A percentile compares a stretch with the other conserved stretches of the same genome.
Evolutionary conservation across 805 yeast species (phyloP).

Genomic region (Hanseniaspora jakobsenii): DNA sequence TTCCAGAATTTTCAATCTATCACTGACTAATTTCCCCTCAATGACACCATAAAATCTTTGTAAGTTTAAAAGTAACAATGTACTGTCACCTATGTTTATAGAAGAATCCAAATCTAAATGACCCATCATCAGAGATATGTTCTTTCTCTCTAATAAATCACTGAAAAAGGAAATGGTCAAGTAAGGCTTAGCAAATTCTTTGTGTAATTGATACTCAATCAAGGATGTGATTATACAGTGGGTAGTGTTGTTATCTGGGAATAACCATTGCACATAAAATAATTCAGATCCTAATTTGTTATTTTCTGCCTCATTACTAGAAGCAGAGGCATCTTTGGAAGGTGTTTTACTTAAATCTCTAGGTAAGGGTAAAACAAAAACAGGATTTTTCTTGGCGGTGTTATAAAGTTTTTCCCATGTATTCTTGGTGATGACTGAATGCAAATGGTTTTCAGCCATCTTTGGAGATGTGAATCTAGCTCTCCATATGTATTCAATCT

Average conservation of each 20-base stretch:
- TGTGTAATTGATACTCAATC: conserved; percentile 82
- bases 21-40: conserved; percentile 32
- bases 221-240: conserved; percentile 86
- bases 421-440: conserved; percentile 48
- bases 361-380: conserved; percentile 84
- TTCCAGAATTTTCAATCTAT: conserved; percentile 46
- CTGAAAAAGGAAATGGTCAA: conserved; percentile 81
- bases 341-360: conserved; percentile 36
- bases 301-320: neutral
- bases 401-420: conserved; percentile 53
- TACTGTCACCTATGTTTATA: conserved; percentile 63
- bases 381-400: conserved; percentile 62
- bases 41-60: conserved; percentile 76
- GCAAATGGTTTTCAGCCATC: conserved; percentile 38
- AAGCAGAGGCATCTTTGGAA: conserved; percentile 33
- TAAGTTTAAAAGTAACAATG: conserved; percentile 56
- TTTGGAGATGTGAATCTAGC: conserved; percentile 56
- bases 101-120: conserved; percentile 59
- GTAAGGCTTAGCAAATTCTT: conserved; percentile 89
- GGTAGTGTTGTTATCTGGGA: conserved; percentile 68
- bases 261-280: conserved; percentile 89
- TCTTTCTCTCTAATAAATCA: conserved; percentile 51
- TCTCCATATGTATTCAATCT: conserved; percentile 76
- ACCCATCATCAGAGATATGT: conserved; percentile 74
- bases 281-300: conserved; percentile 38